Evolutionary conservation across 2,329 filamentous ascomycete genomes (phyloP), one percentile per base, ranked within the genome.

Genomic region (Hymenoscyphus albidus): DNA sequence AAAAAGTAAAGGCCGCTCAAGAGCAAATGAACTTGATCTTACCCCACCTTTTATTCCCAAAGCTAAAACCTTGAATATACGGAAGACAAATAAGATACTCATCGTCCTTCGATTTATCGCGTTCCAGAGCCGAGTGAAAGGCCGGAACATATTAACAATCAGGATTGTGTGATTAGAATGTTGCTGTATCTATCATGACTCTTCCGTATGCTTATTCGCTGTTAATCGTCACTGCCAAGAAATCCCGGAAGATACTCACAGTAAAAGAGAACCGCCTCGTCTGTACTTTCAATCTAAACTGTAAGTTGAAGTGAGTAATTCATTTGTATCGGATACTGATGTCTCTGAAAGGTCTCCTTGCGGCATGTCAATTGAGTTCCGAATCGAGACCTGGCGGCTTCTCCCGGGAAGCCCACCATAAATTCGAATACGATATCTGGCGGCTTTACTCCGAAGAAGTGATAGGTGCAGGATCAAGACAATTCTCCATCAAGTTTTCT

Each of bases 41-140:
- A 58, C 56, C 56, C 56, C 56, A 58, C 39, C 56, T 58, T 38
- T 58, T 58, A 6, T 58, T 58, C n/a, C 32, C 56, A 40, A 58
- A 58, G 16, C 56, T 58, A 16, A 58, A 58, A 0, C 56, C 56
- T 39, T 58, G 56, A 13, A 58, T 58, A 16, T 58, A 58, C 14
- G 56, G 56, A 5, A 38, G 38, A 14, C 56, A 58, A 18, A 58
- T 58, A 18, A 58, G 56, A 39, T 58, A 58, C 12, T 58, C 32
- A 3, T 58, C 56, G 13, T 39, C 56, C 16, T n/a, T 58, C 16
- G 39, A 39, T 7, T 39, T 58, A n/a, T 58, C 56, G 31, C 56
- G 56, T 18, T 58, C 56, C 32, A 58, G 32, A 58, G 13, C 32
- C 3, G 56, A 18, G 18, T 58, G 56, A 12, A 58, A 13, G 9